Conservation (phyloP, 192 early-diverging fungal genomes). For the Paraglomus occultum region DNA sequence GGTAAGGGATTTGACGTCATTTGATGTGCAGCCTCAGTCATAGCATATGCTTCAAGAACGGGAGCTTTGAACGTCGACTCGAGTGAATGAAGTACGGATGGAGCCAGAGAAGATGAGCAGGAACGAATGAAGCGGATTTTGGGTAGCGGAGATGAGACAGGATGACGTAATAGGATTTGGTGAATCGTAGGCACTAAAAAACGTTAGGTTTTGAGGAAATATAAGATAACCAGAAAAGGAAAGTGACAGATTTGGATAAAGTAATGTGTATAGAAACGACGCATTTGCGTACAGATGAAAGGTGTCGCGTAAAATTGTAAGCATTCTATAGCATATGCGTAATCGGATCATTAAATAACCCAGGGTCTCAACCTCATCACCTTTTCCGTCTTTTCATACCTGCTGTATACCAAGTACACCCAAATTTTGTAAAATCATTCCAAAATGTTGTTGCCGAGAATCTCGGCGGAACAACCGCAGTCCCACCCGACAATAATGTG, state of each 20-base stretch:
- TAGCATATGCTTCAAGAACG: conserved; percentile 81
- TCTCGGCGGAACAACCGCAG: conserved; percentile 65
- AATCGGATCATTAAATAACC: not conserved
- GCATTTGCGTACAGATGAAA: too few relatives aligned
- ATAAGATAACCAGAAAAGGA: too few relatives aligned
- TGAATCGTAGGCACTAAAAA: conserved; percentile 77
- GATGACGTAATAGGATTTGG: conserved; percentile 70
- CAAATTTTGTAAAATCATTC: conserved; percentile 61
- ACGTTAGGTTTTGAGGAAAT: too few relatives aligned
- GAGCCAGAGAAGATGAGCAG: conserved; percentile 75
- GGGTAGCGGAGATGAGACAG: conserved; percentile 41
- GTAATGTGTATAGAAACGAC: not conserved
- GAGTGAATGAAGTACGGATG: conserved; percentile 60
- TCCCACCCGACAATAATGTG: conserved; percentile 66
- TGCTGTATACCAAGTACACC: conserved; percentile 70
- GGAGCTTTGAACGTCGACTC: conserved; percentile 66
- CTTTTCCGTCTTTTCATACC: conserved; percentile 29
- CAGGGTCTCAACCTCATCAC: not conserved
- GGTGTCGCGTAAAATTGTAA: conserved; percentile 3
- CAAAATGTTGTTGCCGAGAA: conserved; percentile 76
- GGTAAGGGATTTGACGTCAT: conserved; percentile 81
- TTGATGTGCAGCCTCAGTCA: conserved; percentile 89
- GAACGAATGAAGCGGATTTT: conserved; percentile 76
- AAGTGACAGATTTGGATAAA: too few relatives aligned
- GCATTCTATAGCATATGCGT: not conserved